Conservation (phyloP, 495 filamentous ascomycete species). For the Hypoxylon rickii region DNA sequence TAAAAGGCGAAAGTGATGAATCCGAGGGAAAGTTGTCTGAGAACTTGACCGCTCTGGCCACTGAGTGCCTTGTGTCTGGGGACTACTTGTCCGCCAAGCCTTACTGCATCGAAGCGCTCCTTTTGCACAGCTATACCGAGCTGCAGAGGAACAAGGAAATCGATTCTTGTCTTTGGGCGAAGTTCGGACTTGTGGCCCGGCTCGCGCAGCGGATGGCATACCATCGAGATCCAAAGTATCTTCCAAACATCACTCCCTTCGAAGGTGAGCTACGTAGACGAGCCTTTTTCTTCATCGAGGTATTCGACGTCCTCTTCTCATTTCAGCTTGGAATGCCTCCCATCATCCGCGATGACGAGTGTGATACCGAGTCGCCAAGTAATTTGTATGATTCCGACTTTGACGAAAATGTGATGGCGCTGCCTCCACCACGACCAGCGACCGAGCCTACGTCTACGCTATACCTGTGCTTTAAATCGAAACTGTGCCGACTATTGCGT, state of each 20-base stretch:
- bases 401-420: conserved; percentile 42
- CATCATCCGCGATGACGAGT: conserved; percentile 48
- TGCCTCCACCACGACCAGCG: conserved; percentile 46
- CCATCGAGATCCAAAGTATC: conserved; percentile 53
- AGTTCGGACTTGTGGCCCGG: conserved; percentile 48
- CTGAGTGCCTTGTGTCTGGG: conserved; percentile 49
- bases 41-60: conserved; percentile 30
- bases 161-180: conserved; percentile 48
- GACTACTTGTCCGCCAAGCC: conserved; percentile 49
- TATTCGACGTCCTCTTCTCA: conserved; percentile 54
- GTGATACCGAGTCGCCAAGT: conserved; percentile 48
- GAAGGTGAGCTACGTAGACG: conserved; percentile 58
- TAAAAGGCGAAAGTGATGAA: conserved; percentile 31
- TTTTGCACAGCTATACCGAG: conserved; percentile 48
- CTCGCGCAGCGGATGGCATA: conserved; percentile 57
- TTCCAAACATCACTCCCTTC: conserved; percentile 52
- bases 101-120: conserved; percentile 53
- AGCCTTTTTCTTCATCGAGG: conserved; percentile 52
- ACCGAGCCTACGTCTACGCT: conserved; percentile 51
- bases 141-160: conserved; percentile 43
- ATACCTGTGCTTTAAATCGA: conserved; percentile 49
- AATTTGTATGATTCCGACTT: conserved; percentile 56
- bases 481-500: conserved; percentile 44
- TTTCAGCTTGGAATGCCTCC: conserved; percentile 57
- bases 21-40: conserved; percentile 27